Evolutionary conservation across 2,329 filamentous ascomycete genomes (phyloP).

Genomic region (Calonectria naviculata): DNA sequence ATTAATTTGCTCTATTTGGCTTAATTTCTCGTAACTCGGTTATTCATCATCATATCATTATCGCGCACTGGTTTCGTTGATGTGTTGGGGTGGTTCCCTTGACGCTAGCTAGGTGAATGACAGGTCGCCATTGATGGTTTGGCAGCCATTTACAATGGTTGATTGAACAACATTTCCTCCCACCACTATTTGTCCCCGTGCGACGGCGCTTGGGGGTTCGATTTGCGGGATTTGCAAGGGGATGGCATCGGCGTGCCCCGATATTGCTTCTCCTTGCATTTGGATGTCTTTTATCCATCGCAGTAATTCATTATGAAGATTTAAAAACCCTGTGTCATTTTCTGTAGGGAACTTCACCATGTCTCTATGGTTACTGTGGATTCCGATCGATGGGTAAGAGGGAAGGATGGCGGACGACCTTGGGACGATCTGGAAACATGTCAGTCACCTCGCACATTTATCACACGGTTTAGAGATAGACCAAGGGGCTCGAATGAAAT

Average conservation of each 20-base stretch:
- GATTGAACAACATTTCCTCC: constrained; percentile 7
- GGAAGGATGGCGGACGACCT: constrained; percentile 6
- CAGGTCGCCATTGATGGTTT: constrained; percentile 7
- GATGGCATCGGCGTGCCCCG: not conserved
- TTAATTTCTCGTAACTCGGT: not conserved
- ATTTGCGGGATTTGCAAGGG: not conserved
- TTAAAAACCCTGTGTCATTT: constrained; percentile 1
- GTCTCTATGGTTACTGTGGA: constrained; percentile 1
- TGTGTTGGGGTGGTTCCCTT: no score
- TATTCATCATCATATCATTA: not conserved
- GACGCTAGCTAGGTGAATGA: not conserved
- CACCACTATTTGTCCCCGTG: not conserved
- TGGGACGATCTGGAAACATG: not conserved
- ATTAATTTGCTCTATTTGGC: not conserved
- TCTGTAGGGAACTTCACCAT: constrained; percentile 5
- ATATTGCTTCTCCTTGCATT: not conserved
- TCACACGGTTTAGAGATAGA: not conserved
- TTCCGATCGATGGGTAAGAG: constrained; percentile 6
- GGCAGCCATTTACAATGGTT: constrained; percentile 5
- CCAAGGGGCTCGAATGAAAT: not conserved
- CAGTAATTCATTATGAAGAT: not conserved
- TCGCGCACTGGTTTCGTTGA: not conserved
- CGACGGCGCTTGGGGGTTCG: no score
- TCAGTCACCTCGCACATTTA: not conserved
- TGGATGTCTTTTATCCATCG: not conserved